Percentiles rank a stretch among this genome's conserved stretches.
Evolutionary conservation across 257 asterid genomes (phyloP).

Genomic region (Solanum ahanhuiri): DNA sequence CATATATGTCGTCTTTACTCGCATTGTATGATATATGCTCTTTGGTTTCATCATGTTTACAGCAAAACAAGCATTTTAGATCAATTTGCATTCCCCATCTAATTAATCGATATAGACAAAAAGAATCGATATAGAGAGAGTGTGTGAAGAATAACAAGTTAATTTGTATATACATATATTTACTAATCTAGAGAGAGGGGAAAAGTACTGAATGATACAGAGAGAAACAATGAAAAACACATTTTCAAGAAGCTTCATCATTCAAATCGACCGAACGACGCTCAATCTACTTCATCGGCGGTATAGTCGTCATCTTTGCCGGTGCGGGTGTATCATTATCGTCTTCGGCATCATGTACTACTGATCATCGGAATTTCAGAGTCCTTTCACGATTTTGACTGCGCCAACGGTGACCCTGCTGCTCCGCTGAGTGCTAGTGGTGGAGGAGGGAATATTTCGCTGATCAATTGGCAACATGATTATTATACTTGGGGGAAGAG

Average conservation of each 20-base stretch:
- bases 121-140: too few species aligned
- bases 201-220: neutral
- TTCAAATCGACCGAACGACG: slow-evolving; percentile 83
- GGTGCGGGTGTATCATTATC: neutral
- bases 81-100: too few species aligned
- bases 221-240: slow-evolving; percentile 64
- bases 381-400: slow-evolving; percentile 1
- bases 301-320: neutral
- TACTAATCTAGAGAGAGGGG: slow-evolving; percentile 1
- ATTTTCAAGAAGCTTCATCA: slow-evolving; percentile 92
- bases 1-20: too few species aligned
- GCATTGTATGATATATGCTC: too few species aligned
- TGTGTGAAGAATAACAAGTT: neutral
- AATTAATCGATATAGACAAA: too few species aligned
- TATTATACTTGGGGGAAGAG: slow-evolving; percentile 83
- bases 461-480: slow-evolving; percentile 47
- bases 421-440: slow-evolving; percentile 1
- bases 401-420: slow-evolving; percentile 11
- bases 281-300: slow-evolving; percentile 22
- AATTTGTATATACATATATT: neutral
- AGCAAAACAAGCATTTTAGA: too few species aligned
- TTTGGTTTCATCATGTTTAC: too few species aligned
- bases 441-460: neutral
- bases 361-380: slow-evolving; percentile 22
- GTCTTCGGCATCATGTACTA: slow-evolving; percentile 23